These are phyloP conservation scores for Zygosaccharomyces pseudobailii DNA, from an alignment of 1,139 yeast species.

Conservation along the genomic window DNA sequence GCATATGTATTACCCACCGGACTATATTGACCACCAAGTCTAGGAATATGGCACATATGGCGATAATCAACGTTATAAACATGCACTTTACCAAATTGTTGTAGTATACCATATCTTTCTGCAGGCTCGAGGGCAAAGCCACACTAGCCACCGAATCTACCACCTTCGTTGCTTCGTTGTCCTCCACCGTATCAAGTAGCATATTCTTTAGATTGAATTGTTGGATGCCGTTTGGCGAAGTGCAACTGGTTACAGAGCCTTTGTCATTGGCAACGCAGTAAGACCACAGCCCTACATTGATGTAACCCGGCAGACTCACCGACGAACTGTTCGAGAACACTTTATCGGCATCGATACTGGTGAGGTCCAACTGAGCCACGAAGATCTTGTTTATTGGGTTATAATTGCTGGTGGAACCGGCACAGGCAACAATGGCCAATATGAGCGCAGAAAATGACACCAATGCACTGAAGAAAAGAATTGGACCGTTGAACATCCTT, in stretches of 20 bases:
- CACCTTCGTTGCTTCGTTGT: slow-evolving; percentile 18
- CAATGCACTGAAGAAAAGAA: slow-evolving; percentile 20
- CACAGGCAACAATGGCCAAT: slow-evolving; percentile 28
- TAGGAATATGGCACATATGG: slow-evolving; percentile 24
- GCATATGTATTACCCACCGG: slow-evolving; percentile 24
- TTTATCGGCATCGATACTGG: slow-evolving; percentile 12
- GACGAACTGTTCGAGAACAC: slow-evolving; percentile 16
- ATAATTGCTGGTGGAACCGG: slow-evolving; percentile 31
- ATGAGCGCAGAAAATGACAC: slow-evolving; percentile 25
- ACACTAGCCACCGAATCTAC: slow-evolving; percentile 22
- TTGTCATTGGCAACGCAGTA: slow-evolving; percentile 24
- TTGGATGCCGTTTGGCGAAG: slow-evolving; percentile 31
- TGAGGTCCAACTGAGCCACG: slow-evolving; percentile 28
- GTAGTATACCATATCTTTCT: slow-evolving; percentile 23
- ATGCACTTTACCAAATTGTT: slow-evolving; percentile 27
- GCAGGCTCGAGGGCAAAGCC: slow-evolving; percentile 22
- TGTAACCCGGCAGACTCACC: slow-evolving; percentile 23
- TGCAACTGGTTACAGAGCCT: slow-evolving; percentile 21
- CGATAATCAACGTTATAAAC: slow-evolving; percentile 29
- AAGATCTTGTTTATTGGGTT: slow-evolving; percentile 28
- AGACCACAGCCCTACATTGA: slow-evolving; percentile 33
- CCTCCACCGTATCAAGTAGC: slow-evolving; percentile 22
- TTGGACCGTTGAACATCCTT: slow-evolving; percentile 21
- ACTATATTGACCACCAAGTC: slow-evolving; percentile 19
- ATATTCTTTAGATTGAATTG: slow-evolving; percentile 23